Evolutionary conservation across 2,329 filamentous ascomycete species (phyloP), one percentile per base, ranked within the genome.

Genomic region (Coniosporium uncinatum): DNA sequence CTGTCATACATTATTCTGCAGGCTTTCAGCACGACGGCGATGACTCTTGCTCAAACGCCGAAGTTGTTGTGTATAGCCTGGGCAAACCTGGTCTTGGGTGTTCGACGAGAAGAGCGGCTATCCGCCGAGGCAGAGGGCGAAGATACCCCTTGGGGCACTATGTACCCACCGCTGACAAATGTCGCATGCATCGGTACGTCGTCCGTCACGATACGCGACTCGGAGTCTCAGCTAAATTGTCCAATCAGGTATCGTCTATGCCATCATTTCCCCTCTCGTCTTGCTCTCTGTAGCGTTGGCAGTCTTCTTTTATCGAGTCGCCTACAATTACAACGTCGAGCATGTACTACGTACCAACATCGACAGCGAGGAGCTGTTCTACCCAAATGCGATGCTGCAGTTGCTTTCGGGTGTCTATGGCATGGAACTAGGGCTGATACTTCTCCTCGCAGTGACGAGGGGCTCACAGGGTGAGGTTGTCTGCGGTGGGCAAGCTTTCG

Each of bases 1-100:
- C 97, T 96, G 72, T 91, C 88, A 1, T 98, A 98, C 75, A 90
- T 98, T 81, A 84, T 96, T 57, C 81, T 98, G 8, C 93, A 97
- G 55, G 88, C 90, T 1, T 74, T 97, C 52, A 89, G 88, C 47
- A 89, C 88, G 47, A 95, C 89, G 60, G 91, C 91, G 1, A 89
- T 86, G 60, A 91, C 88, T 1, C 70, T 97, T 4, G 70, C 96
- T 13, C 93, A 97, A 55, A 77, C 95, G 80, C 79, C n/a, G 78
- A 81, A 3, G 73, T 98, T 3, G 56, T 89, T 36, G 71, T 83
- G 48, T 95, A 90, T 82, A 95, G 89, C 52, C 55, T 97, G 18
- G 61, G 95, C 36, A 84, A 86, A 2, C 85, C 82, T 1, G 75
- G 96, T 1, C 61, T 94, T 34, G 93, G 97, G 64, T 90, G 75